phyloP scores from a whole-genome alignment of 768 basidiomycete genomes.

The Russula griseocarnosa region DNA sequence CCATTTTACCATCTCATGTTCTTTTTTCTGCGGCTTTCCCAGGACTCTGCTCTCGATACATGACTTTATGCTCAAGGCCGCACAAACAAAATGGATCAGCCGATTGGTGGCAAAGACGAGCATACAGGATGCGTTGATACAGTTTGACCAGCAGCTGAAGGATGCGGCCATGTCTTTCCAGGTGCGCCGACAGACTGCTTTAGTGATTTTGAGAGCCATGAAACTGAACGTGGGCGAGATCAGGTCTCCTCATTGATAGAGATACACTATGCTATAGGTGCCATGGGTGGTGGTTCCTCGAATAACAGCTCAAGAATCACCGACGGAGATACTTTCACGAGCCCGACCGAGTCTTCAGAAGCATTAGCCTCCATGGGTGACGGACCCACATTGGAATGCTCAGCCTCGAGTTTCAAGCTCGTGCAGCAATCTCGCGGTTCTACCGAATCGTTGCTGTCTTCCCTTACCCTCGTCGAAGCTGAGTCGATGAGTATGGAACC shows the following conservation, averaged over 20 bases:
- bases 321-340: slow-evolving; percentile 5
- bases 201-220: not conserved
- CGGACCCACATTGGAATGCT: not conserved
- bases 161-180: slow-evolving; percentile 29
- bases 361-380: not conserved
- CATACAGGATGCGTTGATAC: slow-evolving; percentile 23
- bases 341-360: slow-evolving; percentile 9
- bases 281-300: not conserved
- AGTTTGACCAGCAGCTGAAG: slow-evolving; percentile 21
- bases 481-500: not conserved
- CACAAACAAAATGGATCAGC: slow-evolving; percentile 27
- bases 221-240: not conserved
- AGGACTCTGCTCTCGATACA: slow-evolving; percentile 28
- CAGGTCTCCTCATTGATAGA: slow-evolving; percentile 30
- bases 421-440: not conserved
- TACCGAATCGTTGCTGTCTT: not conserved
- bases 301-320: not conserved
- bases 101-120: slow-evolving; percentile 24
- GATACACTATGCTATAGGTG: slow-evolving; percentile 29
- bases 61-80: slow-evolving; percentile 27
- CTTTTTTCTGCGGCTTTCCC: not conserved
- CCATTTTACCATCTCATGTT: not conserved
- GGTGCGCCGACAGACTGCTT: slow-evolving; percentile 1
- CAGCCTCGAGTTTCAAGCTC: slow-evolving; percentile 1
- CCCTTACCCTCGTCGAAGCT: slow-evolving; percentile 15